Percentiles rank a stretch among this genome's conserved stretches.
These are phyloP conservation scores for Leishmania major DNA, from an alignment of 208 protist genomes.

Conservation along the genomic window DNA sequence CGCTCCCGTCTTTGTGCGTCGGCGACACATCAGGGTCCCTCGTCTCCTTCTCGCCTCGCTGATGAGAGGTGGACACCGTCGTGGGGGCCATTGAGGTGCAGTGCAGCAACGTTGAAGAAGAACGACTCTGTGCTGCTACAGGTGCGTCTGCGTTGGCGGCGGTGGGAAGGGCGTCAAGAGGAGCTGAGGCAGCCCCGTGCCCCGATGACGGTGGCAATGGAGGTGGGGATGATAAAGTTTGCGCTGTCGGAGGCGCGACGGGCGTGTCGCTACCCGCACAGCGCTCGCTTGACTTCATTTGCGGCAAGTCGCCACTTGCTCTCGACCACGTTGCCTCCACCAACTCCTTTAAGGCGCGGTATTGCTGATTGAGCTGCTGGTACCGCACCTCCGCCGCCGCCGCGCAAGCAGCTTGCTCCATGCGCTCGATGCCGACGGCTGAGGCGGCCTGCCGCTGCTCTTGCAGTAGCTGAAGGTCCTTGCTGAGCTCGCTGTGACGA, in stretches of 20 bases:
- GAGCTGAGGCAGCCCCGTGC: neutral
- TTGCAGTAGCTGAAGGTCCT: constrained; percentile 20
- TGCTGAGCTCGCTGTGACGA: constrained; percentile 13
- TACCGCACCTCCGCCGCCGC: constrained; percentile 3
- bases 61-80: neutral
- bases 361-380: constrained; percentile 5
- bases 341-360: constrained; percentile 2
- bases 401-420: neutral
- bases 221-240: neutral
- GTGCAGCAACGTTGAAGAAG: neutral
- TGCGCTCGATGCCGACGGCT: neutral
- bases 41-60: neutral
- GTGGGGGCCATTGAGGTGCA: neutral
- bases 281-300: neutral
- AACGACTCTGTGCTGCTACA: neutral
- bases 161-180: neutral
- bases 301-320: neutral
- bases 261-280: neutral
- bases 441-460: neutral
- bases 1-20: neutral
- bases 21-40: neutral
- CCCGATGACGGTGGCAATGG: neutral
- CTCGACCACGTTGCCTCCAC: neutral
- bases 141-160: neutral
- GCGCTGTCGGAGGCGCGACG: neutral